Base-by-base conservation (phyloP, 352 stramenopile species). In the Pythium plurisporium region DNA sequence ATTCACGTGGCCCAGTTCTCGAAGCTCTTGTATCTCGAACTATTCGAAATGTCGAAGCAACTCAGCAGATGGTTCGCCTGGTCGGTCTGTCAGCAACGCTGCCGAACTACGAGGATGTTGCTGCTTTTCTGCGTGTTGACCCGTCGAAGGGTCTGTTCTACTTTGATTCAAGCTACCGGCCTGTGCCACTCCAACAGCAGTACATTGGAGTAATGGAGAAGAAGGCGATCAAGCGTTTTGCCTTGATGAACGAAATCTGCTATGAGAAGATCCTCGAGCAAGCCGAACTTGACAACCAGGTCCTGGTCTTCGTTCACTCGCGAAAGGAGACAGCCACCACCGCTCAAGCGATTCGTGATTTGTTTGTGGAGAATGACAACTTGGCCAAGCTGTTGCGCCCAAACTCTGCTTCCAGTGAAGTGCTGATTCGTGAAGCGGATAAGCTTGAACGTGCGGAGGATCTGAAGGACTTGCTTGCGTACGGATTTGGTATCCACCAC, bases 191-290 rank as follows among this genome's bases (percentile, higher is more conserved):
- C 61, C 96, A 99, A 72, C 98, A 99, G 82, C 96, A 99, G 72
- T 99, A 99, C 72, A 98, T 99, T 69, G 97, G 98, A 12, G 96
- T 99, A 38, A 99, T 97, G 44, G 97, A 99, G 73, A 98, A 98
- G 64, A 99, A 99, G 74, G 94, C 98, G 25, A 97, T 99, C 55
- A 98, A 99, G 72, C 85, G 96, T 2, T 98, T 99, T 62, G 86
- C 97, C 40, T 75, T 99, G 66, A 99, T 99, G 89, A 99, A 99
- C 76, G 94, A 99, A 59, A 99, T 99, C 60, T 99, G 96, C 62
- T 99, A 99, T 68, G 97, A 99, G 57, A 99, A 99, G 68, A 90
- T 98, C 4, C 64, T 98, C 26, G 79, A 94, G 34, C 95, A 99
- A 62, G 94, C 94, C 7, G 80, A 95, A 69, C 56, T 94, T 8